These are phyloP conservation scores for Ascochyta rabiei DNA, from an alignment of 2,329 filamentous ascomycete species.

Conservation along the genomic window DNA sequence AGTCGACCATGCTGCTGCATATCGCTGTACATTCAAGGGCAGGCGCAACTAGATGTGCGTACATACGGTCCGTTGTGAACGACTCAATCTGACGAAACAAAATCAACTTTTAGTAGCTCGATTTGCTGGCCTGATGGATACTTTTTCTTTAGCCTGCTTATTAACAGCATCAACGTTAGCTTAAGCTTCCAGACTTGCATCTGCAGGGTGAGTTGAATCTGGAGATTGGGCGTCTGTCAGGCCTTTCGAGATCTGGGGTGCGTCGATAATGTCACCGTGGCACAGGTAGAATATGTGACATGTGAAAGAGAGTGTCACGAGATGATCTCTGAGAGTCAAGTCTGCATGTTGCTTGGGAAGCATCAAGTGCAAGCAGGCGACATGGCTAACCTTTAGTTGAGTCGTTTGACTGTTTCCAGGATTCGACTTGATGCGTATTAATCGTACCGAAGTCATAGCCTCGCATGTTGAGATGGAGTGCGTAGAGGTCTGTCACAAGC, in stretches of 20 bases:
- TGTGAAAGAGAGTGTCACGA: background rate
- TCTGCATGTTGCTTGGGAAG: background rate
- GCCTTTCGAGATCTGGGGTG: background rate
- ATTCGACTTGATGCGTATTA: background rate
- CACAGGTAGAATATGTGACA: background rate
- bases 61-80: background rate
- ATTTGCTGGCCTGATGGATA: background rate
- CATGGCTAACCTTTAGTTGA: background rate
- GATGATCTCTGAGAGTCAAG: background rate
- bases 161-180: background rate
- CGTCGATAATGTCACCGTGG: background rate
- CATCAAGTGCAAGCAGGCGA: background rate
- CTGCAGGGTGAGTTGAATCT: slow-evolving; percentile 11
- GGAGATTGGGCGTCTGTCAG: slow-evolving; percentile 3
- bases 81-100: background rate
- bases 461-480: background rate
- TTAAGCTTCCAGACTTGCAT: slow-evolving; percentile 5
- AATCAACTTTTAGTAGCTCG: background rate
- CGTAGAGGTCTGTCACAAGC: background rate
- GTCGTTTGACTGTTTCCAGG: background rate
- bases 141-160: background rate
- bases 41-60: background rate
- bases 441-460: background rate
- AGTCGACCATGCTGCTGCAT: background rate
- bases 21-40: background rate